Percentiles rank a stretch among this genome's conserved stretches.
phyloP scores from a whole-genome alignment of 2,329 filamentous ascomycete genomes.

The Verticillium albo-atrum region DNA sequence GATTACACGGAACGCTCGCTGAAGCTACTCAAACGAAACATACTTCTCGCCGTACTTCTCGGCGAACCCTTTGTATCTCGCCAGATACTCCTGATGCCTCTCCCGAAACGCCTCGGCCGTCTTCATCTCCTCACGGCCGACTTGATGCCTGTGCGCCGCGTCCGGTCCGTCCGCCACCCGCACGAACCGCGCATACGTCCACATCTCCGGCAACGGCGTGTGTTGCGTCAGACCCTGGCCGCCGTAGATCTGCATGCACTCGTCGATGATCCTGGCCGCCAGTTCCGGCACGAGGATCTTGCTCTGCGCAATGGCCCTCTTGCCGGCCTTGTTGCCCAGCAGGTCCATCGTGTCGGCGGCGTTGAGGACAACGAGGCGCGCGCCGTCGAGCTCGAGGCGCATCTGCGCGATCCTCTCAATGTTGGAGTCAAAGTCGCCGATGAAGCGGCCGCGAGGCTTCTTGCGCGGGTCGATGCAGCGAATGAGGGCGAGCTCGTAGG shows the following conservation, averaged over 20 bases:
- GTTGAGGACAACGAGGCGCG: constrained; percentile 85
- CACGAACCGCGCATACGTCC: constrained; percentile 77
- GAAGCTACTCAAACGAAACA: constrained; percentile 14
- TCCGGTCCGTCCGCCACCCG: constrained; percentile 90
- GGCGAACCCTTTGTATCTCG: constrained; percentile 61
- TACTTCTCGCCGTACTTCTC: constrained; percentile 47
- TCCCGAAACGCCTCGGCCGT: constrained; percentile 55
- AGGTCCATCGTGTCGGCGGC: constrained; percentile 93
- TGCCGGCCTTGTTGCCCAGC: constrained; percentile 78
- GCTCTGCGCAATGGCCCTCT: constrained; percentile 93
- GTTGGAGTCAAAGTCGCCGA: constrained; percentile 87
- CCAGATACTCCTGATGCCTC: constrained; percentile 59
- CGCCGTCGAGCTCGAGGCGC: constrained; percentile 88
- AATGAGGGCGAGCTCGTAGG: constrained; percentile 89
- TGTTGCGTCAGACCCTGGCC: constrained; percentile 91
- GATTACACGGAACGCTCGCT: too few relatives aligned
- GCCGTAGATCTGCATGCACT: constrained; percentile 88
- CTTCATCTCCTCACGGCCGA: constrained; percentile 77
- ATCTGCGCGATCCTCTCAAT: constrained; percentile 91
- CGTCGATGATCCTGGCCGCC: constrained; percentile 85
- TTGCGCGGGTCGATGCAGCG: constrained; percentile 88
- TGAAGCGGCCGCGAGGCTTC: constrained; percentile 82
- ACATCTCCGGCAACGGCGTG: constrained; percentile 86
- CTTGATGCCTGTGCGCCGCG: constrained; percentile 84
- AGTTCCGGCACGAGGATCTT: constrained; percentile 86